phyloP scores from a whole-genome alignment of 106 monocot genomes.

The Narthecium ossifragum region DNA sequence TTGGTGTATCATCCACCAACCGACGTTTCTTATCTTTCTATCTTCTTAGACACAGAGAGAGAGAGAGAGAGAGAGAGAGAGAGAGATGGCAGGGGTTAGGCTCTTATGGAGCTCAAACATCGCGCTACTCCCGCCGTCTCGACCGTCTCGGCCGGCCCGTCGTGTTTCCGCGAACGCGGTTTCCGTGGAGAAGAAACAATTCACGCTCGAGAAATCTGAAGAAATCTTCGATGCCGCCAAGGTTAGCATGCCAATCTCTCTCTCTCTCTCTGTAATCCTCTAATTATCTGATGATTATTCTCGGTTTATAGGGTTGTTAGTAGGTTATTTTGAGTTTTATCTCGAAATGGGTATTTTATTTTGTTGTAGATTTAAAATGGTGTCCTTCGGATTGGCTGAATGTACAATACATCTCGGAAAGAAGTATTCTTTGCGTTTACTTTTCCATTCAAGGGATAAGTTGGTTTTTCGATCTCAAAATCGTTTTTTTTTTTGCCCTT shows the following conservation, averaged over 20 bases:
- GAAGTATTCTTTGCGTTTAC: no score
- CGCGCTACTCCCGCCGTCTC: slow-evolving; percentile 15
- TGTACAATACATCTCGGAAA: no score
- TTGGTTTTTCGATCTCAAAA: no score
- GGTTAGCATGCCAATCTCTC: slow-evolving; percentile 19
- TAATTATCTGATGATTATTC: neutral
- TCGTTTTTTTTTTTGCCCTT: no score
- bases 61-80: slow-evolving; percentile 16
- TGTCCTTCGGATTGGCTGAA: no score
- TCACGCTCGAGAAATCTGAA: slow-evolving; percentile 62
- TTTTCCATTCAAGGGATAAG: no score
- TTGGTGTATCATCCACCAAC: no score
- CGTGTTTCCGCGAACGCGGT: slow-evolving; percentile 35
- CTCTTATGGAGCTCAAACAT: slow-evolving; percentile 38
- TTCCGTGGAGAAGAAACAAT: slow-evolving; percentile 60
- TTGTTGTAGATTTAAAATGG: no score
- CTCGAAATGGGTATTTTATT: no score
- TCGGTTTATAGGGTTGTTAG: neutral
- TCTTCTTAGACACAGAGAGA: neutral
- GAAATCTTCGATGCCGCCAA: slow-evolving; percentile 81
- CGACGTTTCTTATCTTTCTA: no score
- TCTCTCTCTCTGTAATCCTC: neutral
- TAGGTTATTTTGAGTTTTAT: no score
- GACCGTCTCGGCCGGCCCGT: slow-evolving; percentile 3
- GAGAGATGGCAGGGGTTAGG: slow-evolving; percentile 26